phyloP scores from a whole-genome alignment of 805 yeast genomes.

The Kodamaea hsintzibuensis region DNA sequence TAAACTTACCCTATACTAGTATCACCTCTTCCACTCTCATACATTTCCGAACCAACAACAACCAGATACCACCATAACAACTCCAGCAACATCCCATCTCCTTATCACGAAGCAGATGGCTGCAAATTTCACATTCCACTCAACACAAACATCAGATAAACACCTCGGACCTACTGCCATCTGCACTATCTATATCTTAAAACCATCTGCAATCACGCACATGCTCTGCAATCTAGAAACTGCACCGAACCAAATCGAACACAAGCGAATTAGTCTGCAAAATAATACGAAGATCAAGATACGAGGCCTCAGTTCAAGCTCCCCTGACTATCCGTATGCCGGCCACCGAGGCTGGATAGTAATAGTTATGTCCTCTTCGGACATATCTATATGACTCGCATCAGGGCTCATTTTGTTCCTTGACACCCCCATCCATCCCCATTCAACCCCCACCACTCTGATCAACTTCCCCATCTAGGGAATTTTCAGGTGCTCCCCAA shows the following conservation, averaged over 20 bases:
- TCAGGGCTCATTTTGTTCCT: not conserved
- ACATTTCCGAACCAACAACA: not conserved
- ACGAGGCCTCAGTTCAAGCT: not conserved
- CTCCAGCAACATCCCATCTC: not conserved
- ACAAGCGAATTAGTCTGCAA: not conserved
- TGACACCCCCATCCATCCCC: not conserved
- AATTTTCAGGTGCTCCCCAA: constrained; percentile 8
- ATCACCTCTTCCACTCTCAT: too few species aligned
- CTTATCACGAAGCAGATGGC: not conserved
- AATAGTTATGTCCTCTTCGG: not conserved
- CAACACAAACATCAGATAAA: not conserved
- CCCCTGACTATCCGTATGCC: not conserved
- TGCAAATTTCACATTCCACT: not conserved
- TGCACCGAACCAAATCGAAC: not conserved
- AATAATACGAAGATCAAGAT: not conserved
- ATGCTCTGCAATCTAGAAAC: not conserved
- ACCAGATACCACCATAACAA: not conserved
- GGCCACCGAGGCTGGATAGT: not conserved
- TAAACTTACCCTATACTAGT: too few species aligned
- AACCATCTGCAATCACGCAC: not conserved
- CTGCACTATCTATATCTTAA: not conserved
- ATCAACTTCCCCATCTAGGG: not conserved
- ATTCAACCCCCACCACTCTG: not conserved
- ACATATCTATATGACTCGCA: not conserved
- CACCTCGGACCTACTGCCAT: not conserved